Percentiles rank a stretch among this genome's conserved stretches.
These are phyloP conservation scores for Diaporthe sp. DNA, from an alignment of 2,329 filamentous ascomycete genomes.

Conservation along the genomic window DNA sequence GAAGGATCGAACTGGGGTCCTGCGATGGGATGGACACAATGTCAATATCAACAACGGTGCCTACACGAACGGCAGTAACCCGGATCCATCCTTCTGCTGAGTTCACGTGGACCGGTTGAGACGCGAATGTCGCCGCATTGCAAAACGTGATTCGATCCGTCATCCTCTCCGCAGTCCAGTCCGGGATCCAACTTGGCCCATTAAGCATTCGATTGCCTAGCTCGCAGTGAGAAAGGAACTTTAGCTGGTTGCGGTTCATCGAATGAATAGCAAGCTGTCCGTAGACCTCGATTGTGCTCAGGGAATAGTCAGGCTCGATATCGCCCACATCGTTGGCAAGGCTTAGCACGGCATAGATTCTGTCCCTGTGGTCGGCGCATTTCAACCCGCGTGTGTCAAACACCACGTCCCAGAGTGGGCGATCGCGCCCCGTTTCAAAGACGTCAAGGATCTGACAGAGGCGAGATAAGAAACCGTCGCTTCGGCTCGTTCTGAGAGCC, in stretches of 20 bases:
- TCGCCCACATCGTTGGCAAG: neutral
- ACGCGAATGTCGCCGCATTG: neutral
- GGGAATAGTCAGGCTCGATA: neutral
- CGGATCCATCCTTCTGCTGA: neutral
- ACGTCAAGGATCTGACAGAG: too few species aligned
- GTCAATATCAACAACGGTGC: neutral
- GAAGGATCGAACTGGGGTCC: neutral
- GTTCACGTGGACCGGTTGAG: neutral
- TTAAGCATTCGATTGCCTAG: neutral
- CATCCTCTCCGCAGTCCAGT: neutral
- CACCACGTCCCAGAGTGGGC: neutral
- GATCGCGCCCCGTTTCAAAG: too few species aligned
- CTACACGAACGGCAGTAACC: neutral
- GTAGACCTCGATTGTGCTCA: neutral
- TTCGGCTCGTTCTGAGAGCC: neutral
- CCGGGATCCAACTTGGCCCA: slow-evolving; percentile 1
- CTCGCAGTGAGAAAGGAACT: neutral
- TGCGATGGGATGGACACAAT: neutral
- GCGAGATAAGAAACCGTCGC: too few species aligned
- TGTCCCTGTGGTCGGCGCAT: neutral
- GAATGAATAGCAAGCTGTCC: neutral
- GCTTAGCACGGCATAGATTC: neutral
- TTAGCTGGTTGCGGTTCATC: fast-evolving
- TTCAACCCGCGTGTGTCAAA: neutral
- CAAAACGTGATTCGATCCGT: neutral